Evolutionary conservation across 805 yeast species (phyloP).

Genomic region (Saccharomycopsis olivae): DNA sequence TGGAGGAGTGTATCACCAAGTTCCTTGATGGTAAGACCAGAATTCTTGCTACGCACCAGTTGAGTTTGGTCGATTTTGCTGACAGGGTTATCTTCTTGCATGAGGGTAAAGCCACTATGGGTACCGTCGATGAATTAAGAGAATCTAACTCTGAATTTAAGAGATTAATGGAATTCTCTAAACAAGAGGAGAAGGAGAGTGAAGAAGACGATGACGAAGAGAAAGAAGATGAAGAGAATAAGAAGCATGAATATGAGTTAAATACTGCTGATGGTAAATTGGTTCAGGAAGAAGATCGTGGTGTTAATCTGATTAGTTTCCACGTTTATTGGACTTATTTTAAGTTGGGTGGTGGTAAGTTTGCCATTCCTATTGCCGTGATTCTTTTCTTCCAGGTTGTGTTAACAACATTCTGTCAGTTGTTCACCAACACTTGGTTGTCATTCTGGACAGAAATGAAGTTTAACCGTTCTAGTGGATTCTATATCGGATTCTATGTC

Average conservation of each 20-base stretch:
- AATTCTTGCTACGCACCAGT: slow-evolving; percentile 66
- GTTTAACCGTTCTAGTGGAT: slow-evolving; percentile 38
- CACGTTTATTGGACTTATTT: slow-evolving; percentile 42
- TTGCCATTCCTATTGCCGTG: slow-evolving; percentile 30
- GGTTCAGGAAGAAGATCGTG: slow-evolving; percentile 37
- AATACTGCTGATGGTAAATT: slow-evolving; percentile 4
- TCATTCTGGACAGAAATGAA: slow-evolving; percentile 66
- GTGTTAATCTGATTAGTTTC: slow-evolving; percentile 42
- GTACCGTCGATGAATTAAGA: slow-evolving; percentile 38
- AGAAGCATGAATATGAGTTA: slow-evolving; percentile 1
- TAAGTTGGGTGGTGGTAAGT: slow-evolving; percentile 19
- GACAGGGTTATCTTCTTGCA: slow-evolving; percentile 50
- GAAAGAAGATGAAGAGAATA: slow-evolving; percentile 8
- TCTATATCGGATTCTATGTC: slow-evolving; percentile 57
- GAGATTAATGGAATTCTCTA: slow-evolving; percentile 32
- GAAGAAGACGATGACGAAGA: slow-evolving; percentile 18
- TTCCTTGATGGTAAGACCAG: slow-evolving; percentile 44
- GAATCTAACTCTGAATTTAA: slow-evolving; percentile 31
- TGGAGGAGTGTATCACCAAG: slow-evolving; percentile 48
- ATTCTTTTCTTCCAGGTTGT: slow-evolving; percentile 22
- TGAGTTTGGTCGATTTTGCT: slow-evolving; percentile 51
- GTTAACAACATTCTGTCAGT: slow-evolving; percentile 31
- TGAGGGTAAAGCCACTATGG: slow-evolving; percentile 42
- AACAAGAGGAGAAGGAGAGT: slow-evolving; percentile 22
- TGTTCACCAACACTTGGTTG: slow-evolving; percentile 68